Evolutionary conservation across 225 moss, liverwort and hornwort genomes (phyloP), one percentile per base, ranked within the genome.

Genomic region (Climacium dendroides): DNA sequence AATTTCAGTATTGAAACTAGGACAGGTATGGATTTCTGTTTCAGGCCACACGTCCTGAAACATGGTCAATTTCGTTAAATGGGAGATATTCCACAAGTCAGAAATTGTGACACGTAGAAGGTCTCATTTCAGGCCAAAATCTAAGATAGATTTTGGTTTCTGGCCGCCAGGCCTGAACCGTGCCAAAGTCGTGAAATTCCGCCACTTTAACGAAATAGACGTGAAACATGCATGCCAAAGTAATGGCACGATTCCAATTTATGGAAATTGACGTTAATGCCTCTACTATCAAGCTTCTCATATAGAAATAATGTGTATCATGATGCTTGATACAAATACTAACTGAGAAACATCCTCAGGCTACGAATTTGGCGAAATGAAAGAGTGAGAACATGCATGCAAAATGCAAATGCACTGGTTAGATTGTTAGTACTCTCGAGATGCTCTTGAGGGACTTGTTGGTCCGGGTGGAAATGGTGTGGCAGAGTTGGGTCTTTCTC

Each of bases 391-490:
- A 57, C 20, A 60, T 59, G 43, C 57, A 35, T 52, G 50, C 26
- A 52, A 65, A 29, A 22, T 35, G 45, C 29, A 41, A 39, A n/a
- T n/a, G 24, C 25, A 41, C 34, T 71, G 39, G 43, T 18, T n/a
- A 35, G 76, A 66, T 15, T 45, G 13, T 17, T 5, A 23, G 48
- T 91, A 93, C 93, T 85, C 80, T 90, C 39, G 20, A 95, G 92
- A 76, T 93, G 92, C 81, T 94, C 91, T 59, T 66, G 65, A 10
- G 95, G 59, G 64, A 93, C 94, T 80, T 86, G 80, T 82, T 86
- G 86, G 87, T 95, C 93, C 19, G 95, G 95, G 25, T 71, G 85
- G 87, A 84, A 94, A 65, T 91, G 94, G 67, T 95, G 95, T 3
- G 94, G 94, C 84, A 89, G 85, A 29, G 92, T 90, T 48, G 93